Percentiles rank a stretch among this genome's conserved stretches.
These are phyloP conservation scores for Colletotrichum sidae DNA, from an alignment of 2,329 filamentous ascomycete genomes.

Conservation along the genomic window DNA sequence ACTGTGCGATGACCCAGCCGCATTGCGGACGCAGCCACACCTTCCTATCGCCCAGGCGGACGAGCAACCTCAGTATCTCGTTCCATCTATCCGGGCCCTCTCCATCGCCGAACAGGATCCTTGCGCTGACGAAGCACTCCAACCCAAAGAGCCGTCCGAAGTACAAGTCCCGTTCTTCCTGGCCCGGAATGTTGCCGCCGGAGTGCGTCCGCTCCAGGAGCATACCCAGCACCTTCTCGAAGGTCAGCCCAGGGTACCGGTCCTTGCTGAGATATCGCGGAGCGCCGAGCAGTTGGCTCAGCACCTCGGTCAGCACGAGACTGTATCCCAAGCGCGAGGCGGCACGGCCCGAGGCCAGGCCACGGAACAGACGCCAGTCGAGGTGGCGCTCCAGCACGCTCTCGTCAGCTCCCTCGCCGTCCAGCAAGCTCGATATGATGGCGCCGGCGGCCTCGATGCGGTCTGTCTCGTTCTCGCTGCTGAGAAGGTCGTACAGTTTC, in stretches of 20 bases:
- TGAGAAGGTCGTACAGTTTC: slow-evolving; percentile 69
- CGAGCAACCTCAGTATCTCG: slow-evolving; percentile 76
- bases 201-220: slow-evolving; percentile 67
- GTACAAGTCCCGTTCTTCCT: slow-evolving; percentile 88
- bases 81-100: slow-evolving; percentile 69
- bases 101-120: slow-evolving; percentile 67
- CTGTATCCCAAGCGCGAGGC: slow-evolving; percentile 91
- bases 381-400: slow-evolving; percentile 68
- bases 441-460: slow-evolving; percentile 69
- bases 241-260: slow-evolving; percentile 65
- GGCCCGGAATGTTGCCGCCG: slow-evolving; percentile 64
- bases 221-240: slow-evolving; percentile 65
- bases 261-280: slow-evolving; percentile 53
- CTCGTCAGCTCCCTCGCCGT: slow-evolving; percentile 61
- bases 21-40: slow-evolving; percentile 92
- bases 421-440: slow-evolving; percentile 67
- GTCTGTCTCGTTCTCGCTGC: slow-evolving; percentile 67
- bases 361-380: slow-evolving; percentile 80
- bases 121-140: slow-evolving; percentile 85
- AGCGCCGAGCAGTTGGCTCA: slow-evolving; percentile 75
- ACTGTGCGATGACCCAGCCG: slow-evolving; percentile 82
- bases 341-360: slow-evolving; percentile 90
- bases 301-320: slow-evolving; percentile 84
- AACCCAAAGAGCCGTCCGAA: slow-evolving; percentile 90
- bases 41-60: slow-evolving; percentile 82